A percentile compares a stretch with the other conserved stretches of the same genome.
Conservation (phyloP, 192 early-diverging fungal species). For the Haplosporangium gracile region DNA sequence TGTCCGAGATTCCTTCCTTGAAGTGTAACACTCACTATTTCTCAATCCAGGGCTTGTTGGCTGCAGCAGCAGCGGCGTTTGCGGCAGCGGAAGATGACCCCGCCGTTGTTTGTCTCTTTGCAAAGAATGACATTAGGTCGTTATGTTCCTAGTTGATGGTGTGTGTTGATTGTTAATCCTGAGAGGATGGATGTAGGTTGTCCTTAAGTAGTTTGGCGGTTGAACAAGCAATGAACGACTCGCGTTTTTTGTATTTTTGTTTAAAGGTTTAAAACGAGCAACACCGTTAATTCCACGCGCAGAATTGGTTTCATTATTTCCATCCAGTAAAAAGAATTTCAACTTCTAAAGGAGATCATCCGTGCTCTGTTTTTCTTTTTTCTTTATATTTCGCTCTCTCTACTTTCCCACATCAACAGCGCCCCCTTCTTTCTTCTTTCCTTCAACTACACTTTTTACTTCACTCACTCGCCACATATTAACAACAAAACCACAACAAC, state of each 20-base stretch:
- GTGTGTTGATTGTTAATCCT: background rate
- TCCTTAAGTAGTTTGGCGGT: background rate
- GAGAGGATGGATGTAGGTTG: background rate
- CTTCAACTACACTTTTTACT: background rate
- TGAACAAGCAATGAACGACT: too few relatives aligned
- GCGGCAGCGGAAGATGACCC: constrained; percentile 23
- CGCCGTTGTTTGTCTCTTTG: constrained; percentile 29
- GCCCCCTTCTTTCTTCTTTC: too few relatives aligned
- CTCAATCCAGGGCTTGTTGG: constrained; percentile 86
- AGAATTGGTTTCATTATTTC: background rate
- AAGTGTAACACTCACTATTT: constrained; percentile 75
- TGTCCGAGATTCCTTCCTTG: background rate
- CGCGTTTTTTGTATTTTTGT: too few relatives aligned
- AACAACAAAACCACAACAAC: background rate
- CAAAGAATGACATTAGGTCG: constrained; percentile 38
- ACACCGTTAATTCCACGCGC: too few relatives aligned
- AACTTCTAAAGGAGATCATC: too few relatives aligned
- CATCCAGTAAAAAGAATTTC: background rate
- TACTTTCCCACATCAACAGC: background rate
- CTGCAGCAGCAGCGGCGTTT: constrained; percentile 30
- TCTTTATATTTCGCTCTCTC: background rate
- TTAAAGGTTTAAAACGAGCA: too few relatives aligned
- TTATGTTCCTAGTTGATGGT: background rate
- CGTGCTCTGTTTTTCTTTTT: background rate
- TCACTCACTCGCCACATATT: background rate